Base-by-base conservation (phyloP, 306 rosid genomes). In the Gillenia trifoliata region DNA sequence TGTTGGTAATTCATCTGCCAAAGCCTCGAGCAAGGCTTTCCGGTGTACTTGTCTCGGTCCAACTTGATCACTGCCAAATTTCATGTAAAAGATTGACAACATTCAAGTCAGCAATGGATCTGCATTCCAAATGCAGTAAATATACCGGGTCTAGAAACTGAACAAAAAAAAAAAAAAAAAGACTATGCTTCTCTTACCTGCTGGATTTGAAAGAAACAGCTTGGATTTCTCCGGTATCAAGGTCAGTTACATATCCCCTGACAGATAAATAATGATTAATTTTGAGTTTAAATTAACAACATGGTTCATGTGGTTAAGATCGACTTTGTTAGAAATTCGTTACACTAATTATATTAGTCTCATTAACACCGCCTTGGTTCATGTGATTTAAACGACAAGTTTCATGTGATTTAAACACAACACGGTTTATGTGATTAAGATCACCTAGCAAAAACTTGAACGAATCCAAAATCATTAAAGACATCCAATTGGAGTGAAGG, bases 21-120 rank as follows among this genome's bases (percentile, higher is more conserved):
- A 28, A 20, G 81, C 66, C 54, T 64, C 36, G 10, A 78, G 26
- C 40, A 78, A 71, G 49, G 72, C 40, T 54, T 78, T 78, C n/a
- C 72, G 61, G 23, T 78, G 72, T 8, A 71, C 72, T 9, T 20
- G 41, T 78, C 67, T 28, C 10, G 74, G 43, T 19, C n/a, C 69
- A 49, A 8, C 56, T 45, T 6, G 15, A n/a, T 56, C 40, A 28
- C n/a, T 55, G 12, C 61, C 16, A 16, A 17, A 50, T 55, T 55
- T 22, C 13, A 55, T 55, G 28, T 22, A 0, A 55, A 22, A 55
- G 61, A 22, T 55, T 3, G 41, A 22, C 29, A n/a, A 10, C 15
- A 20, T 55, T 22, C 11, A 55, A 22, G 23, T n/a, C 28, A 55
- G 23, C 23, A 10, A 19, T n/a, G n/a, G n/a, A n/a, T 55, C 28